Evolutionary conservation across 768 basidiomycete species (phyloP).

Genomic region (Tulasnella sp.): DNA sequence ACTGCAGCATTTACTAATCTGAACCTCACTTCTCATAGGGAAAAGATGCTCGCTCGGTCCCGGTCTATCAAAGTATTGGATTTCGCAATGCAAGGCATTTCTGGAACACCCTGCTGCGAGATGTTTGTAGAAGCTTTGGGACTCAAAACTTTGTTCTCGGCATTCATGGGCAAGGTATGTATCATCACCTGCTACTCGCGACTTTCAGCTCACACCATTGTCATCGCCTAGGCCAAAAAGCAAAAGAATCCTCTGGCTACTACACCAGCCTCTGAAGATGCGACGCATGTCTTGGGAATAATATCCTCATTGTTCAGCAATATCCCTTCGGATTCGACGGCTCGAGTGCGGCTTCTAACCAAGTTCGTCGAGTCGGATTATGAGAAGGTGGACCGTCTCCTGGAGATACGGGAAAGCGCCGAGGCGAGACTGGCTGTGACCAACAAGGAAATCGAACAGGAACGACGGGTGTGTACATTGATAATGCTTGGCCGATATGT

Average conservation of each 20-base stretch:
- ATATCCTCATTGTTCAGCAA: conserved; percentile 84
- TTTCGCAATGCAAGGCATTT: conserved; percentile 77
- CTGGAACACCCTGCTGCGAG: conserved; percentile 67
- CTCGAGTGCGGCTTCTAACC: conserved; percentile 73
- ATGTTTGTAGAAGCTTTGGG: conserved; percentile 84
- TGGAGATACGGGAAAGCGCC: conserved; percentile 79
- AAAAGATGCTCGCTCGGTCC: conserved; percentile 74
- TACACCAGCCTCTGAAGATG: conserved; percentile 68
- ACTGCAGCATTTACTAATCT: too few species aligned
- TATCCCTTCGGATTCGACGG: conserved; percentile 76
- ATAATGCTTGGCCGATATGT: neutral
- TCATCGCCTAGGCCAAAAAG: conserved; percentile 53
- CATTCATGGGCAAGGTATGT: conserved; percentile 88
- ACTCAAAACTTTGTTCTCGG: conserved; percentile 82
- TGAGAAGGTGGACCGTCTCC: conserved; percentile 88
- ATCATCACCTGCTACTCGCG: neutral
- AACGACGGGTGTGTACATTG: conserved; percentile 54
- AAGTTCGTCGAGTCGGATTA: conserved; percentile 94
- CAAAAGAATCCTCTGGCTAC: conserved; percentile 46
- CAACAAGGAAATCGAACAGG: conserved; percentile 63
- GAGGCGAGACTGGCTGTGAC: conserved; percentile 53
- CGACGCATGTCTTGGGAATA: conserved; percentile 81
- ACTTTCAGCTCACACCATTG: neutral
- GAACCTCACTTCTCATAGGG: conserved; percentile 44
- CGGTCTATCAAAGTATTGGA: conserved; percentile 88